Evolutionary conservation across 768 basidiomycete species (phyloP), one percentile per base, ranked within the genome.

Genomic region (Suillus spraguei): DNA sequence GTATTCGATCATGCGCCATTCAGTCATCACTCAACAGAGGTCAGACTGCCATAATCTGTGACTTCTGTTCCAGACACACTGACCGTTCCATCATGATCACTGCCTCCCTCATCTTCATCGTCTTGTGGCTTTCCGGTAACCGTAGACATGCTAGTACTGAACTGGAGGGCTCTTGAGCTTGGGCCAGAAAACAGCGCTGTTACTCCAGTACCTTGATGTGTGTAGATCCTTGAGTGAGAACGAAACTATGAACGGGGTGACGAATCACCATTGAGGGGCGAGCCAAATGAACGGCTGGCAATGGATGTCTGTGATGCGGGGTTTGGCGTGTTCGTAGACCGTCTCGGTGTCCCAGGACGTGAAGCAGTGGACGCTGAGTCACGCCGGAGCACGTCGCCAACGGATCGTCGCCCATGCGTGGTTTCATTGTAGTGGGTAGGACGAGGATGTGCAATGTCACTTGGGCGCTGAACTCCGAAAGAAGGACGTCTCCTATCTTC

Each of bases 201-300:
- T 17, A 53, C 62, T n/a, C 70, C 73, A 72, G 69, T 70, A 65
- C 75, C 76, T 75, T 77, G 68, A 69, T 49, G 68, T 67, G 64
- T 67, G 60, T 63, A 71, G 72, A 71, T 41, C 64, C 49, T 76
- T 76, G 73, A 76, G 75, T 76, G 75, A 69, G 61, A 67, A 75
- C 63, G 72, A 64, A 75, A 77, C 75, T 69, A 79, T 70, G 76
- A 78, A 60, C 70, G 74, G 60, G 73, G 72, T 73, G 75, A 74
- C 74, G 76, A 82, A 78, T 79, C 78, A 82, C 83, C 83, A 65
- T 85, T 84, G 75, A 79, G 76, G 69, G 74, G 66, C 60, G 74
- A 72, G 65, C 78, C 80, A 59, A 78, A 71, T 36, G 79, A 71
- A 44, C 76, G 71, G 63, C 74, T 71, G 46, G 71, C 62, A 58